Base-by-base conservation (phyloP, 1,139 yeast genomes). In the Sugiyamaella grinbergsii region DNA sequence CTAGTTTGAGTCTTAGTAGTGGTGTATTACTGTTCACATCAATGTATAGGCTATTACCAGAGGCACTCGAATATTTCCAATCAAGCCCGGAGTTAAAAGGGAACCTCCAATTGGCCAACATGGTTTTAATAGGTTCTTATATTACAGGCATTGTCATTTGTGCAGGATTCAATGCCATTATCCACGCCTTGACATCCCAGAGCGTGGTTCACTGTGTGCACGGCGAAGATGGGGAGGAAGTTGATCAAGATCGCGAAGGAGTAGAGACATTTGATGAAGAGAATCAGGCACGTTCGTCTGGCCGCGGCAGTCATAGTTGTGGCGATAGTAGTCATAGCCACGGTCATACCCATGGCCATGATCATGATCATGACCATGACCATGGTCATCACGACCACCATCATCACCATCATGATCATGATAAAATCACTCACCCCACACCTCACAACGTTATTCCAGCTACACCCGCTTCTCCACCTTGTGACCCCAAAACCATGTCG, bases 151-250 rank as follows among this genome's bases (percentile, higher is more conserved):
- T 85, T 3, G 47, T 71, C 1, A 58, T 81, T 2, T 87, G 95
- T 62, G 67, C 82, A 1, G 57, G 69, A 2, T 71, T 91, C 56
- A 90, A 90, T 64, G 67, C 74, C 22, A 41, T 83, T 0, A 80
- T 91, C 13, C 96, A 91, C 65, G 67, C 81, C 38, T 67, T 83
- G 50, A 88, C 97, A 1, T 81, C 93, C 52, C 88, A 87, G 62
- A 83, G 94, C 26, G 79, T 91, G 24, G 88, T 91, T 0, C 96
- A 90, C 63, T 90, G 97, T 67, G 83, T 81, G 15, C 96, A 90
- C 61, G 75, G 61, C 13, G 69, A 55, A 6, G 62, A 52, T 18
- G 47, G 26, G 6, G 41, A 26, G 3, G 40, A 42, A 3, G 6
- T 15, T 31, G n/a, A 24, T 11, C 18, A 13, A 23, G 41, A 26